These are phyloP conservation scores for Mucor racemosus DNA, from an alignment of 371 early-diverging fungal species.

Conservation along the genomic window DNA sequence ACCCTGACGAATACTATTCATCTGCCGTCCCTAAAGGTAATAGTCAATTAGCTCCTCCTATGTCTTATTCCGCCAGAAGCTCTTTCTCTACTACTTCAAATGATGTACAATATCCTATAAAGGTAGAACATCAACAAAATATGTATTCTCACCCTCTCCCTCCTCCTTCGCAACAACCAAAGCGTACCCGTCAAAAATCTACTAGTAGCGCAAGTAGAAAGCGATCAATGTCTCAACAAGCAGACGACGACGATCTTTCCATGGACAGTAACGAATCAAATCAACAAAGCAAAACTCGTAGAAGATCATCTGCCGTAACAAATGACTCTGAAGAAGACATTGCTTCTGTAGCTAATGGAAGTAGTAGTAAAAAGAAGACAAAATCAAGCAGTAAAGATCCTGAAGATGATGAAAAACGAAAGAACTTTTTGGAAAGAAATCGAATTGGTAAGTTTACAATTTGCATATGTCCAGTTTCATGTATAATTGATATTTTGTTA, in stretches of 20 bases:
- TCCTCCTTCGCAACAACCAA: neutral
- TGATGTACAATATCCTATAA: slow-evolving; percentile 14
- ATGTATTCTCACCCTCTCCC: slow-evolving; percentile 4
- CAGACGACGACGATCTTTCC: slow-evolving; percentile 23
- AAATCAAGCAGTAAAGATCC: slow-evolving; percentile 25
- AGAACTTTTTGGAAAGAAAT: slow-evolving; percentile 85
- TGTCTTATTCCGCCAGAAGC: slow-evolving; percentile 5
- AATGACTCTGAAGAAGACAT: slow-evolving; percentile 16
- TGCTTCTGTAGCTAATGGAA: slow-evolving; percentile 8
- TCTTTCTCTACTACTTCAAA: slow-evolving; percentile 12
- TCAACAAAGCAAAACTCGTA: slow-evolving; percentile 19
- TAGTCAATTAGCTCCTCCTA: neutral
- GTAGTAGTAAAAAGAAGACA: slow-evolving; percentile 14
- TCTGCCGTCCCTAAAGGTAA: neutral
- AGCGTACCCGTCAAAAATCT: slow-evolving; percentile 5
- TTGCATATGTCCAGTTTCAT: neutral
- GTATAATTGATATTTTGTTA: neutral
- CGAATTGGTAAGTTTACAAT: slow-evolving; percentile 63
- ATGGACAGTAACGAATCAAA: slow-evolving; percentile 26
- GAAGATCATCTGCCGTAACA: slow-evolving; percentile 18
- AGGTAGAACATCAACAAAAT: slow-evolving; percentile 8
- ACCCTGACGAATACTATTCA: slow-evolving; percentile 40
- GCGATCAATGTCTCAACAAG: slow-evolving; percentile 13
- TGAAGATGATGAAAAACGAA: slow-evolving; percentile 69
- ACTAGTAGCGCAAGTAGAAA: slow-evolving; percentile 13